Percentiles rank a stretch among this genome's conserved stretches.
These are phyloP conservation scores for Penicillium frequentans DNA, from an alignment of 2,329 filamentous ascomycete genomes.

Conservation along the genomic window DNA sequence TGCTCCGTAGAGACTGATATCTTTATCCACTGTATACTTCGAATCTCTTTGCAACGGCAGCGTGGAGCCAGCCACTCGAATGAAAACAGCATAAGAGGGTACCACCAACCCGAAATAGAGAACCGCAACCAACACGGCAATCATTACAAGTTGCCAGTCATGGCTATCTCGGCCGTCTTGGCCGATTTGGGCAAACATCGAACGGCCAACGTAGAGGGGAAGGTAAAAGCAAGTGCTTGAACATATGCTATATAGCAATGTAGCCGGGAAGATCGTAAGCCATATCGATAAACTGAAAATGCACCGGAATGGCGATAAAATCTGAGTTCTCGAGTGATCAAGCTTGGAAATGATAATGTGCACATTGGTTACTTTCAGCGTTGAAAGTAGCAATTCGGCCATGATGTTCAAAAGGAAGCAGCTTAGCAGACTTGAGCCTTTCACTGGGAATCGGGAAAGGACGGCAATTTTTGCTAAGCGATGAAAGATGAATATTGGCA, in stretches of 20 bases:
- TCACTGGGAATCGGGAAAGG: background rate
- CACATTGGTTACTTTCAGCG: background rate
- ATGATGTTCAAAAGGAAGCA: background rate
- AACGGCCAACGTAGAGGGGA: background rate
- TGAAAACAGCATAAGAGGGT: conserved; percentile 6
- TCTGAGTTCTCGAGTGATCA: background rate
- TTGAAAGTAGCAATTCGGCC: background rate
- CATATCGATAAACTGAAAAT: background rate
- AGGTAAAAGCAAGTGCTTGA: conserved; percentile 7
- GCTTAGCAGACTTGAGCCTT: background rate
- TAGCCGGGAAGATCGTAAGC: background rate
- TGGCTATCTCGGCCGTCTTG: no score
- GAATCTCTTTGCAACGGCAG: background rate
- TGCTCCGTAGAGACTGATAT: background rate
- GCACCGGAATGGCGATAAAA: background rate
- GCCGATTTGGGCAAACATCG: background rate
- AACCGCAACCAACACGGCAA: background rate
- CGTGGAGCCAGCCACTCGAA: conserved; percentile 5
- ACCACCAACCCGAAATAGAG: conserved; percentile 4
- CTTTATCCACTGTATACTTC: background rate
- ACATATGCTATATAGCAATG: conserved; percentile 1
- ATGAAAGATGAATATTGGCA: background rate
- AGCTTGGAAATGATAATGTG: background rate
- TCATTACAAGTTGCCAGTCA: background rate
- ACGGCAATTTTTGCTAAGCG: background rate